These are phyloP conservation scores for Citrullus colocynthis DNA, from an alignment of 306 rosid species.

Conservation along the genomic window DNA sequence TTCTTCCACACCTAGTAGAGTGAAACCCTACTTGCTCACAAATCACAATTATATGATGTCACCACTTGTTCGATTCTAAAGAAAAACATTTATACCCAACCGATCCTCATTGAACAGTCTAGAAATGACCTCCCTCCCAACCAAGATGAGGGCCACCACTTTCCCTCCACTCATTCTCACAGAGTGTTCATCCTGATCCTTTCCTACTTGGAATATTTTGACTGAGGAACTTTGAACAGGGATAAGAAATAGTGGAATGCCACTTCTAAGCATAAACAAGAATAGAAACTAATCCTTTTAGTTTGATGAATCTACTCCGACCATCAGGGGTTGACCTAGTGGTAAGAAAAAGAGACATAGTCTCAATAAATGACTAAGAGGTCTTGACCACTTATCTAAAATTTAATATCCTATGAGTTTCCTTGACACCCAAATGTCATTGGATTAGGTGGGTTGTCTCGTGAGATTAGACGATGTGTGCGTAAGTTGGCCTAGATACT, in stretches of 20 bases:
- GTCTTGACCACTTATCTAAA: too few species aligned
- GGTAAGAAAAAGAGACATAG: too few species aligned
- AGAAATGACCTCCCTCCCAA: not conserved
- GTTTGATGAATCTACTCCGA: too few species aligned
- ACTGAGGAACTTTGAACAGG: not conserved
- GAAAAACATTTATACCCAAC: not conserved
- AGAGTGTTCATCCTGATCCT: not conserved
- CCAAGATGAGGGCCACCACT: not conserved
- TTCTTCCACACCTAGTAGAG: not conserved
- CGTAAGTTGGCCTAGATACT: too few species aligned
- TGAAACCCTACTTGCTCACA: not conserved
- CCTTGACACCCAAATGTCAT: too few species aligned
- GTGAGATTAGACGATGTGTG: too few species aligned
- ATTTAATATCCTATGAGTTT: too few species aligned
- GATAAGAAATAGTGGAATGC: not conserved
- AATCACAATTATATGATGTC: not conserved
- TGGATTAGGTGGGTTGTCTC: too few species aligned
- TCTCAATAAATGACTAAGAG: too few species aligned
- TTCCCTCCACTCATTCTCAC: not conserved
- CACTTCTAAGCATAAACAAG: not conserved
- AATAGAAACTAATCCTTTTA: not conserved
- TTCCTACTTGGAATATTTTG: not conserved
- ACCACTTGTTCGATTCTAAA: not conserved
- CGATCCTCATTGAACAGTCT: not conserved
- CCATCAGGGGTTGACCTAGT: too few species aligned